A percentile compares a stretch with the other conserved stretches of the same genome.
Evolutionary conservation across 2,329 filamentous ascomycete genomes (phyloP).

Genomic region (Trichocomaceae sp.): DNA sequence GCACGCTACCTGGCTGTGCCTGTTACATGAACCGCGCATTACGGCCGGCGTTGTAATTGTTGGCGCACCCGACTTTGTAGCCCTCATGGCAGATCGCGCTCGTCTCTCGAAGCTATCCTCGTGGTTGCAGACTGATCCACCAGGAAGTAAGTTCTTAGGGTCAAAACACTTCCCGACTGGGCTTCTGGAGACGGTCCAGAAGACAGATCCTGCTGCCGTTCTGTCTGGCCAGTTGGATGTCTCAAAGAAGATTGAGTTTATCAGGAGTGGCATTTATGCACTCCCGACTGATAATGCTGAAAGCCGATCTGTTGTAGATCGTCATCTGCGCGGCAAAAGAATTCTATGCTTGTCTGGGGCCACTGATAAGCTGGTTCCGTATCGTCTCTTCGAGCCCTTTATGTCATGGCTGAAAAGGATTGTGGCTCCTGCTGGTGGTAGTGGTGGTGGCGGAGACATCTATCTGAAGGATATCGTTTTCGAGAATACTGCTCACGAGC

Average conservation of each 20-base stretch:
- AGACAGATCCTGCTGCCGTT: conserved; percentile 68
- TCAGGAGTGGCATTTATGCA: conserved; percentile 27
- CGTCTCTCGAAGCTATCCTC: conserved; percentile 59
- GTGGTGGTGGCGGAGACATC: conserved; percentile 42
- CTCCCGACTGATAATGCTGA: conserved; percentile 30
- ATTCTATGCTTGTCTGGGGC: conserved; percentile 50
- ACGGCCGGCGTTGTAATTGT: conserved; percentile 73
- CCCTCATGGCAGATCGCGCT: conserved; percentile 75
- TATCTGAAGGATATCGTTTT: conserved; percentile 53
- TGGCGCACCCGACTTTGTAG: conserved; percentile 80
- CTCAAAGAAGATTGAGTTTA: conserved; percentile 17
- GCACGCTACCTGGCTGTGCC: conserved; percentile 76
- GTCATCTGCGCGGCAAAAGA: conserved; percentile 44
- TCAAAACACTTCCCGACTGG: conserved; percentile 68
- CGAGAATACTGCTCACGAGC: conserved; percentile 52
- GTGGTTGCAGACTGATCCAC: conserved; percentile 51
- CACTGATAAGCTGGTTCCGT: conserved; percentile 56
- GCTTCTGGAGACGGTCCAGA: conserved; percentile 57
- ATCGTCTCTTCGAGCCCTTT: conserved; percentile 51
- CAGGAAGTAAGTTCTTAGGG: conserved; percentile 62
- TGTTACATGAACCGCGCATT: conserved; percentile 72
- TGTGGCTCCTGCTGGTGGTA: conserved; percentile 39
- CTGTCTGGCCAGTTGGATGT: conserved; percentile 52
- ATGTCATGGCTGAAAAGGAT: conserved; percentile 49
- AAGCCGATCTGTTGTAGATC: conserved; percentile 39